Percentiles rank a stretch among this genome's conserved stretches.
Conservation (phyloP, 139 green algal genomes). For the Closterium sp. region DNA sequence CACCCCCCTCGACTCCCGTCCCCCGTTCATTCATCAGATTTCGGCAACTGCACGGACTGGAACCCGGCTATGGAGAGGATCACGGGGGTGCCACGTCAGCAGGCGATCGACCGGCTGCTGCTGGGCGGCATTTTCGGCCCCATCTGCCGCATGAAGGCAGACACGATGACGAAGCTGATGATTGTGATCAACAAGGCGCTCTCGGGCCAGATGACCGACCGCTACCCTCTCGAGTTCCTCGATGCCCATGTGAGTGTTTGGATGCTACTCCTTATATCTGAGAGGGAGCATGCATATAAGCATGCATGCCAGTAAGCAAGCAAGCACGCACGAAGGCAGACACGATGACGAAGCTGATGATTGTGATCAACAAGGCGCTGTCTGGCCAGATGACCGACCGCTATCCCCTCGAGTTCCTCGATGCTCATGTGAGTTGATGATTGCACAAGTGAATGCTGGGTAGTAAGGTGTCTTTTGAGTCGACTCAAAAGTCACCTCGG, state of each 20-base stretch:
- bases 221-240: conserved; percentile 31
- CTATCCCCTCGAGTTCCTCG: too few species aligned
- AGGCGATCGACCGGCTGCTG: conserved; percentile 33
- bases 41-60: conserved; percentile 19
- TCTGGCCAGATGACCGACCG: conserved; percentile 6
- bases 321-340: neutral
- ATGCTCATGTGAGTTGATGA: too few species aligned
- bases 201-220: conserved; percentile 5
- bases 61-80: conserved; percentile 36
- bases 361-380: conserved; percentile 37
- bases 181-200: conserved; percentile 39
- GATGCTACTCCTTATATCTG: too few species aligned
- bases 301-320: neutral
- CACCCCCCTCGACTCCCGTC: too few species aligned
- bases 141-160: conserved; percentile 5
- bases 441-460: too few species aligned
- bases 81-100: neutral
- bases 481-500: too few species aligned
- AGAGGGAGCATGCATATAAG: conserved; percentile 14
- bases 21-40: too few species aligned
- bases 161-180: conserved; percentile 33
- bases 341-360: neutral
- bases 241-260: neutral
- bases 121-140: conserved; percentile 36
- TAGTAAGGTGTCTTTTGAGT: too few species aligned